phyloP scores from a whole-genome alignment of 2,329 filamentous ascomycete genomes.

The Colletotrichum godetiae region DNA sequence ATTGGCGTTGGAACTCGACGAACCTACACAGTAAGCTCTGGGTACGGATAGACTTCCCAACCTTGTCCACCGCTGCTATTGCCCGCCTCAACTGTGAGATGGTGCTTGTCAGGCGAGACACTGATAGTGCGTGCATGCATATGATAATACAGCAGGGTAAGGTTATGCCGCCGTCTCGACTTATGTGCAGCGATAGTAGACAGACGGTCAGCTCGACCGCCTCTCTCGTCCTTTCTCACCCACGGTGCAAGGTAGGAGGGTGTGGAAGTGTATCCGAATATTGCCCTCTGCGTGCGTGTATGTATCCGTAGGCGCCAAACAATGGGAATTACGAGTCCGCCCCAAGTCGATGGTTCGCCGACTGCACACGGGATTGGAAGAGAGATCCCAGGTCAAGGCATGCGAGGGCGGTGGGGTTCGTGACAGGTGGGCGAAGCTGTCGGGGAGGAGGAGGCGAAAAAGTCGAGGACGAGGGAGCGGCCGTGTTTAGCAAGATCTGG shows the following conservation, averaged over 20 bases:
- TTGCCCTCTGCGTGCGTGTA: background rate
- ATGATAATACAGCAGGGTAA: background rate
- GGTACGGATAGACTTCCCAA: background rate
- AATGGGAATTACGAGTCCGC: conserved; percentile 20
- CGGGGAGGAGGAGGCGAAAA: conserved; percentile 16
- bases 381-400: conserved; percentile 9
- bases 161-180: background rate
- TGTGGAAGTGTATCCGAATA: background rate
- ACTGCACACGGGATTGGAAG: conserved; percentile 10
- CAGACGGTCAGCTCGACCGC: conserved; percentile 15
- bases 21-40: conserved; percentile 27
- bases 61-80: conserved; percentile 16
- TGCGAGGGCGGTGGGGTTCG: conserved; percentile 1
- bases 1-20: conserved; percentile 26
- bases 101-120: conserved; percentile 4
- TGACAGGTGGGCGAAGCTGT: background rate
- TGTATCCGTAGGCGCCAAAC: background rate
- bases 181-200: background rate
- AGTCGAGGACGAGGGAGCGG: background rate
- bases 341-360: conserved; percentile 16
- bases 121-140: background rate
- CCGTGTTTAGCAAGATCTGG: conserved; percentile 24
- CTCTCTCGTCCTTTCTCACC: background rate
- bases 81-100: conserved; percentile 21
- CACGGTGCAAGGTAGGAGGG: background rate